Evolutionary conservation across 1,284 basidiomycete species (phyloP).

Genomic region (Puccinia hordei): DNA sequence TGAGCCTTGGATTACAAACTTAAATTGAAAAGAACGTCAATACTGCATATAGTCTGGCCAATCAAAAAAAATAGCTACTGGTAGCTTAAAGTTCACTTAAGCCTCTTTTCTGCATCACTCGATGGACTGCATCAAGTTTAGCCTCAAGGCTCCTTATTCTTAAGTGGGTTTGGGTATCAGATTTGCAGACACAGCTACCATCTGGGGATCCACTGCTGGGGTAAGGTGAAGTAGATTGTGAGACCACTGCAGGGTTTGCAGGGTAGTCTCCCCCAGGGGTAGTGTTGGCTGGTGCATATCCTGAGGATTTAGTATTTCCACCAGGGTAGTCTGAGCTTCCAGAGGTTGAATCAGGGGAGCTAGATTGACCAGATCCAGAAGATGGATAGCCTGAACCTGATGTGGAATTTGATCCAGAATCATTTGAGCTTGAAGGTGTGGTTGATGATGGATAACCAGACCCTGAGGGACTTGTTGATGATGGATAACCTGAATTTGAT

Average conservation of each 20-base stretch:
- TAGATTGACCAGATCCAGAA: neutral
- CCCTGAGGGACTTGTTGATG: neutral
- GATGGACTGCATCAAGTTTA: slow-evolving; percentile 40
- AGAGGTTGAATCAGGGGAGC: neutral
- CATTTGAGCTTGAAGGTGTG: neutral
- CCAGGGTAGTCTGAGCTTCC: slow-evolving; percentile 9
- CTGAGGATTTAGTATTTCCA: neutral
- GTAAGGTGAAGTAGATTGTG: slow-evolving; percentile 8
- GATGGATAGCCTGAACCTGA: neutral
- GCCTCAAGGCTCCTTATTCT: slow-evolving; percentile 47
- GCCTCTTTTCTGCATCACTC: slow-evolving; percentile 46
- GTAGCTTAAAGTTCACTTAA: slow-evolving; percentile 31
- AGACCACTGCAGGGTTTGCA: slow-evolving; percentile 1
- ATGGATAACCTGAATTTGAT: neutral
- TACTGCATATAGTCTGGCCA: neutral
- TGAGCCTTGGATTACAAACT: neutral
- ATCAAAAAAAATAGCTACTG: neutral
- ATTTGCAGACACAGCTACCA: slow-evolving; percentile 34
- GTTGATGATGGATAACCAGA: neutral
- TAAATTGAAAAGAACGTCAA: neutral
- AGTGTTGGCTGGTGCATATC: slow-evolving; percentile 6
- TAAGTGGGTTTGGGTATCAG: slow-evolving; percentile 29
- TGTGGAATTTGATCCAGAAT: neutral
- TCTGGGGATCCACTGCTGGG: slow-evolving; percentile 10
- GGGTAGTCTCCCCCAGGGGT: slow-evolving; percentile 22